phyloP scores from a whole-genome alignment of 2,329 filamentous ascomycete genomes.

The Calonectria pseudoturangicola region DNA sequence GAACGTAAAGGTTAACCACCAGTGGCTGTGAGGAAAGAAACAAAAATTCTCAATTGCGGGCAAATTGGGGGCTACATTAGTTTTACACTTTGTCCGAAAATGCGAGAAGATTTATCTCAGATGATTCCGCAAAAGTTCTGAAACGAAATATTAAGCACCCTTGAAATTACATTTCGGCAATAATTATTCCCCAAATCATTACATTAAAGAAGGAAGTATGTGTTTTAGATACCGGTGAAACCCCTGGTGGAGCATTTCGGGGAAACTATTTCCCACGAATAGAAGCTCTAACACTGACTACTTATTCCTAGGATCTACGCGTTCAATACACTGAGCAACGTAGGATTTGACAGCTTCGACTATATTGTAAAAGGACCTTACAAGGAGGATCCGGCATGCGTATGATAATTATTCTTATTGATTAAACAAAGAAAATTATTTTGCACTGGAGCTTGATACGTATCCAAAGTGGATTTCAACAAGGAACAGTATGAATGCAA shows the following conservation, averaged over 20 bases:
- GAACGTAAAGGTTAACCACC: constrained; percentile 4
- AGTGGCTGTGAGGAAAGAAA: constrained; percentile 9
- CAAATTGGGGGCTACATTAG: constrained; percentile 8
- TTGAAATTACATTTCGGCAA: background rate
- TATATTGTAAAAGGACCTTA: background rate
- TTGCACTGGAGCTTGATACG: no score
- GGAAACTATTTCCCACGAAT: constrained; percentile 18
- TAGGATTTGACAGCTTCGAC: background rate
- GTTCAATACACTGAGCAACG: constrained; percentile 13
- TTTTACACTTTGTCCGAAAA: constrained; percentile 10
- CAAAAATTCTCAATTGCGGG: constrained; percentile 12
- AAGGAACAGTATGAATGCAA: no score
- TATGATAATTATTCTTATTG: no score
- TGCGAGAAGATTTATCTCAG: background rate
- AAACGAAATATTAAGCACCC: background rate
- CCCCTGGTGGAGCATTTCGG: constrained; percentile 1
- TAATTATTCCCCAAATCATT: constrained; percentile 22
- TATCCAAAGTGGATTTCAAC: no score
- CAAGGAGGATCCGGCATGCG: no score
- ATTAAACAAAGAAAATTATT: no score
- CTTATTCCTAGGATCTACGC: constrained; percentile 7
- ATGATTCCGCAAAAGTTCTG: background rate
- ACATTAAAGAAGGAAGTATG: background rate
- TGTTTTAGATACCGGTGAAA: constrained; percentile 16
- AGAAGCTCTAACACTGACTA: background rate